Base-by-base conservation (phyloP, 306 rosid species). In the Benincasa hispida region DNA sequence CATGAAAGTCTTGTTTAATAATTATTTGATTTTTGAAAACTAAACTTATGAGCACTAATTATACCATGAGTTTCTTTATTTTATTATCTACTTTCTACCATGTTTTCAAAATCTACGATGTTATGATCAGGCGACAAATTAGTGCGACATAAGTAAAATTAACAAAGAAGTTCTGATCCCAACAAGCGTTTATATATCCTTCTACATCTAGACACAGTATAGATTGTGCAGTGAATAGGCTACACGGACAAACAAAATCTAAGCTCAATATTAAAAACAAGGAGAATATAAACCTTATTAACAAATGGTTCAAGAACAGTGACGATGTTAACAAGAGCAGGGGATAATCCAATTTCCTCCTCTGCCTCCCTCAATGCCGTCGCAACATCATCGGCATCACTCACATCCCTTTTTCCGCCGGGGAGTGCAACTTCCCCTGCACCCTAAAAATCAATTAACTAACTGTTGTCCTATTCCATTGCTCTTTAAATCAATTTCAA, bases 371-470 rank as follows among this genome's bases (percentile, higher is more conserved):
- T 86, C 80, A 93, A 75, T 2, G 98, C 97, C 13, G 97, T 91
- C 48, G 77, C 77, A 3, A 89, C 88, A 48, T 91, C 93, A 76
- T 87, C 87, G 56, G 88, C 86, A 75, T 93, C 98, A 17, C 77
- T 81, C 72, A 85, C 85, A 2, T 93, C 98, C 37, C 84, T 85
- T 75, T 91, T 89, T 61, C 98, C 98, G 21, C 98, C 96, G 5
- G 98, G 97, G 76, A 93, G 84, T 39, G 96, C 87, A 75, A 93
- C 97, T 65, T 93, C 98, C 18, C 98, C 96, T 87, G 84, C 83
- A 84, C 77, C 39, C 76, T 1, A 77, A 77, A 60, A 28, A 81
- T 53, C 34, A 24, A 32, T 19, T 17, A 41, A 12, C 35, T 1
- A 66, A n/a, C 59, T 32, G 55, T 57, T 1, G 21, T 9, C 5